Percentiles rank a stretch among this genome's conserved stretches.
Evolutionary conservation across 495 filamentous ascomycete species (phyloP).

Genomic region (Aspergillus conjunctus): DNA sequence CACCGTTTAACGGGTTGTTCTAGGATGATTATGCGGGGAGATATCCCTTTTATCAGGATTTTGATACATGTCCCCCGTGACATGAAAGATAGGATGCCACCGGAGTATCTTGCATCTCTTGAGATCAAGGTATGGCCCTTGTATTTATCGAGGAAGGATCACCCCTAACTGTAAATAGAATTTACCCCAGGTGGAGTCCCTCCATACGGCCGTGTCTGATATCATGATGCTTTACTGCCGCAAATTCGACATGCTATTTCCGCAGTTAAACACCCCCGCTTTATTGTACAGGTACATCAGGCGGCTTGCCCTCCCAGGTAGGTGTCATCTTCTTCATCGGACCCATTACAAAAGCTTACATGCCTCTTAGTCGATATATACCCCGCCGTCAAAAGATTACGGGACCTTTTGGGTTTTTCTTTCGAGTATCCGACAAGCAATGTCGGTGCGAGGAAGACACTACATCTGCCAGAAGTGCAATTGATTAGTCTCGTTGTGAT

Average conservation of each 20-base stretch:
- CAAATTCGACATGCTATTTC: conserved; percentile 71
- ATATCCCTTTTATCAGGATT: conserved; percentile 50
- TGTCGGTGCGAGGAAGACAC: conserved; percentile 33
- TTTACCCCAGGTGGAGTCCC: conserved; percentile 51
- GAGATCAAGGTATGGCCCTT: conserved; percentile 53
- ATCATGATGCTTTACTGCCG: conserved; percentile 62
- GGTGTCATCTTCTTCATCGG: conserved; percentile 18
- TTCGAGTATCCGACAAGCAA: conserved; percentile 56
- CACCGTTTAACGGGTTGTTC: neutral
- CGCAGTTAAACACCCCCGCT: conserved; percentile 67
- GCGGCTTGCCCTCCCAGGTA: conserved; percentile 77
- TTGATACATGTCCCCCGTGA: conserved; percentile 59
- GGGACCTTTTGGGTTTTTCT: conserved; percentile 53
- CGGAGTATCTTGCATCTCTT: conserved; percentile 58
- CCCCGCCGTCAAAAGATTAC: conserved; percentile 59
- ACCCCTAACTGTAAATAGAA: conserved; percentile 29
- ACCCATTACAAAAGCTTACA: neutral
- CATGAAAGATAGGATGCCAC: conserved; percentile 65
- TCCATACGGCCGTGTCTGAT: conserved; percentile 65
- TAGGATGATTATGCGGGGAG: conserved; percentile 45
- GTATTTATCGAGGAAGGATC: neutral
- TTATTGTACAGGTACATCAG: conserved; percentile 70
- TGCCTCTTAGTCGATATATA: conserved; percentile 67
- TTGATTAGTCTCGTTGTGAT: conserved; percentile 74
- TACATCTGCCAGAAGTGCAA: conserved; percentile 69